Evolutionary conservation across 768 basidiomycete species (phyloP).

Genomic region (Rubroboletus pulcherrimus): DNA sequence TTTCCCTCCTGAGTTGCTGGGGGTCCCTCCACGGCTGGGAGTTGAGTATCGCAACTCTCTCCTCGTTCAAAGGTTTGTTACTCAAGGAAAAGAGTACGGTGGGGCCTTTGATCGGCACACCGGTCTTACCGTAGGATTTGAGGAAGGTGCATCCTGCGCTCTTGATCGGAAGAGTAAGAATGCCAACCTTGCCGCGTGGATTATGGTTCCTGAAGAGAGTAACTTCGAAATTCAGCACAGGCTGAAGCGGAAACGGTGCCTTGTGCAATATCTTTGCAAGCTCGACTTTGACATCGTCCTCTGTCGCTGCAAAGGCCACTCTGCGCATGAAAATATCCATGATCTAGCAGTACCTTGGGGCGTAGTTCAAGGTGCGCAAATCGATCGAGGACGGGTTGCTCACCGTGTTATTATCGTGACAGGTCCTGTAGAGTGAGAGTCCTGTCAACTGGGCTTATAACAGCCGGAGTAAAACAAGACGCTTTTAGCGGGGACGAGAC

Average conservation of each 20-base stretch:
- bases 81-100: constrained; percentile 19
- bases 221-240: constrained; percentile 33
- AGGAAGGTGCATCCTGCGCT: constrained; percentile 25
- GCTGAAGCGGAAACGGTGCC: constrained; percentile 28
- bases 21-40: constrained; percentile 33
- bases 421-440: constrained; percentile 1
- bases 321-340: constrained; percentile 37
- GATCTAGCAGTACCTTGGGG: constrained; percentile 2
- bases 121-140: constrained; percentile 21
- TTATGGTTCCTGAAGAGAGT: constrained; percentile 25
- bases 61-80: constrained; percentile 20
- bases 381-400: constrained; percentile 4
- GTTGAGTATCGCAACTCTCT: constrained; percentile 22
- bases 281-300: constrained; percentile 31
- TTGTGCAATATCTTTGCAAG: constrained; percentile 34
- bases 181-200: constrained; percentile 24
- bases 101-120: constrained; percentile 27
- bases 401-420: constrained; percentile 17
- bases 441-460: constrained; percentile 14
- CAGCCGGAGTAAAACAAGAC: neutral
- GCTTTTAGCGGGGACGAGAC: neutral
- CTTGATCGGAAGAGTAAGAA: constrained; percentile 30
- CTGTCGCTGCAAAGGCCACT: constrained; percentile 26
- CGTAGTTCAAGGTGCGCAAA: neutral
- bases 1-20: constrained; percentile 18